These are phyloP conservation scores for Tylopilus subfusipes DNA, from an alignment of 768 basidiomycete genomes.

Conservation along the genomic window DNA sequence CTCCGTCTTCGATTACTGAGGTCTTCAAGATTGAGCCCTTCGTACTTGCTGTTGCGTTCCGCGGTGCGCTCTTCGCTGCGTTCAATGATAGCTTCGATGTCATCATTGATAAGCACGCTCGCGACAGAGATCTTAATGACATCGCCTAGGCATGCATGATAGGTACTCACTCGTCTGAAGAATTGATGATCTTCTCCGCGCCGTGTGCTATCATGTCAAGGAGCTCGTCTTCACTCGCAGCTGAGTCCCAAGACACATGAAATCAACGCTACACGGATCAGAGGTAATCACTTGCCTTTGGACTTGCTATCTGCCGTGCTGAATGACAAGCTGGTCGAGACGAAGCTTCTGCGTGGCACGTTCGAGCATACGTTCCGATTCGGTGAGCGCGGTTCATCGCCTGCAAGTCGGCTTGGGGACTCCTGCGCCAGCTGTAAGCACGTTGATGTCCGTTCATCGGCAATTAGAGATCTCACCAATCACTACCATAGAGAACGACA, in stretches of 20 bases:
- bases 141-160: not conserved
- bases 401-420: slow-evolving; percentile 97
- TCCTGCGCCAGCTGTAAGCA: slow-evolving; percentile 48
- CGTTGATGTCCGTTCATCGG: not conserved
- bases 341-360: too few relatives aligned
- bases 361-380: slow-evolving; percentile 38
- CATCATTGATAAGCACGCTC: slow-evolving; percentile 76
- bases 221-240: slow-evolving; percentile 92
- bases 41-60: slow-evolving; percentile 89
- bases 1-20: slow-evolving; percentile 83
- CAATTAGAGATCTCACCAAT: slow-evolving; percentile 60
- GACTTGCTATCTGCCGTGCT: slow-evolving; percentile 86
- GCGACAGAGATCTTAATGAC: not conserved
- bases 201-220: slow-evolving; percentile 98
- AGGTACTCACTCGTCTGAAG: slow-evolving; percentile 59
- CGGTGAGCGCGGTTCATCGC: slow-evolving; percentile 98
- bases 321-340: slow-evolving; percentile 25
- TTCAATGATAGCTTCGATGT: slow-evolving; percentile 91
- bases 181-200: slow-evolving; percentile 93
- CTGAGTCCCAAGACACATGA: slow-evolving; percentile 35
- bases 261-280: not conserved
- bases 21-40: slow-evolving; percentile 88
- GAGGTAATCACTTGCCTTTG: slow-evolving; percentile 51
- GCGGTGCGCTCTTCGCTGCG: slow-evolving; percentile 88
- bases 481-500: slow-evolving; percentile 93